These are phyloP conservation scores for Pyricularia pennisetigena DNA, from an alignment of 2,329 filamentous ascomycete species.

Conservation along the genomic window DNA sequence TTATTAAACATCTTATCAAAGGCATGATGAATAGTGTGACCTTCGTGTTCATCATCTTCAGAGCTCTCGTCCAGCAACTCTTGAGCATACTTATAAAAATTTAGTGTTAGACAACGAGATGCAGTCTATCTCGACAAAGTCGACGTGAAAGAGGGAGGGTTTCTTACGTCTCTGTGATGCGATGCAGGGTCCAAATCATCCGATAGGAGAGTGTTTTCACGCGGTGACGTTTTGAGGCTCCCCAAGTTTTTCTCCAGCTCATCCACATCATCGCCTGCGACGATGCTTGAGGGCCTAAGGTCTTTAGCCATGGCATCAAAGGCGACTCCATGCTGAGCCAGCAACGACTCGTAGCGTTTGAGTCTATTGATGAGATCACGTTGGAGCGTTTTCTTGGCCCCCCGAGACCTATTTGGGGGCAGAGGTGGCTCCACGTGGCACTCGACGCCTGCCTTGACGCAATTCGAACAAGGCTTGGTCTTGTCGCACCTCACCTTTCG, in stretches of 20 bases:
- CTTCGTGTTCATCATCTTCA: slow-evolving; percentile 44
- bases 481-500: slow-evolving; percentile 69
- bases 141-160: neutral
- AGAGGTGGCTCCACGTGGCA: slow-evolving; percentile 50
- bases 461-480: slow-evolving; percentile 61
- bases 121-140: neutral
- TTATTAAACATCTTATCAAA: slow-evolving; percentile 50
- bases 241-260: slow-evolving; percentile 47
- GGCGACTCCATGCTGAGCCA: slow-evolving; percentile 55
- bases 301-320: slow-evolving; percentile 57
- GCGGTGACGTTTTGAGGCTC: slow-evolving; percentile 40
- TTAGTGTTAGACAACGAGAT: neutral
- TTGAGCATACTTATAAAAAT: slow-evolving; percentile 34
- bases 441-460: slow-evolving; percentile 50
- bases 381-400: slow-evolving; percentile 58
- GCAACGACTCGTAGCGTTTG: slow-evolving; percentile 55
- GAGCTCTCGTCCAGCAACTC: slow-evolving; percentile 41
- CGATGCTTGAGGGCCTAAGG: slow-evolving; percentile 25
- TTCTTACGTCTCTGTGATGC: neutral
- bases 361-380: slow-evolving; percentile 61
- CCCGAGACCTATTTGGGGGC: slow-evolving; percentile 41
- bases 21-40: slow-evolving; percentile 44
- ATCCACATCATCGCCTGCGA: slow-evolving; percentile 37
- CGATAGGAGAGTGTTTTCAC: neutral
- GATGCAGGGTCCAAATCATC: neutral